These are phyloP conservation scores for Gossypium lobatum DNA, from an alignment of 441 rosid species.

Conservation along the genomic window DNA sequence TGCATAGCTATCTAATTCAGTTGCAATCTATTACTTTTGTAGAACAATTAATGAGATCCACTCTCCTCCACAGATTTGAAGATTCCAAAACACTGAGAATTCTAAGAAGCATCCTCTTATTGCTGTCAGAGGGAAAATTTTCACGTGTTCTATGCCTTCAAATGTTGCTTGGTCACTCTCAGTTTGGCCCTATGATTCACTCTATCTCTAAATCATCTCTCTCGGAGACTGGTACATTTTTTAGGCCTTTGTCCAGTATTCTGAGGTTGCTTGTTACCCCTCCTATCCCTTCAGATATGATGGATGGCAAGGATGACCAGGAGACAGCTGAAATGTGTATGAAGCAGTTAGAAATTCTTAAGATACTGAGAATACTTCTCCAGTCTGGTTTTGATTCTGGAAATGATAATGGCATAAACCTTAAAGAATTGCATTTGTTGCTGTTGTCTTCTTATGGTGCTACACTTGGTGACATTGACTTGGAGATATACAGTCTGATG, in stretches of 20 bases:
- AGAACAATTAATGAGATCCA: slow-evolving; percentile 55
- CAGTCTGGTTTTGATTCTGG: slow-evolving; percentile 31
- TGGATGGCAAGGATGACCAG: slow-evolving; percentile 21
- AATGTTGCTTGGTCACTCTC: slow-evolving; percentile 81
- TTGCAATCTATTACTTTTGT: slow-evolving; percentile 63
- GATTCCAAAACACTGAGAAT: slow-evolving; percentile 56
- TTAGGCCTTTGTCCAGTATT: slow-evolving; percentile 73
- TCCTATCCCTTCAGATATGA: slow-evolving; percentile 22
- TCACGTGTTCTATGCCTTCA: slow-evolving; percentile 52
- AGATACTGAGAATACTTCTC: slow-evolving; percentile 60
- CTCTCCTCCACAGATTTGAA: slow-evolving; percentile 76
- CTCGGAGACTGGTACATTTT: slow-evolving; percentile 48
- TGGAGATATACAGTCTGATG: slow-evolving; percentile 66
- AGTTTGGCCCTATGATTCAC: slow-evolving; percentile 53
- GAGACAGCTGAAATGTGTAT: slow-evolving; percentile 27
- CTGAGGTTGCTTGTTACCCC: slow-evolving; percentile 46
- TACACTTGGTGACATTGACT: slow-evolving; percentile 64
- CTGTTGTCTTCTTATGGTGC: slow-evolving; percentile 91
- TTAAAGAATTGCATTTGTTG: slow-evolving; percentile 56
- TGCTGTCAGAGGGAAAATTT: slow-evolving; percentile 52
- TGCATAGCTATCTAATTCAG: slow-evolving; percentile 48
- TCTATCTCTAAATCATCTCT: slow-evolving; percentile 32
- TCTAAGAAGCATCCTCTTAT: slow-evolving; percentile 41
- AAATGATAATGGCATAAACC: slow-evolving; percentile 53
- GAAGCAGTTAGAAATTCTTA: slow-evolving; percentile 65